These are phyloP conservation scores for Linum lewisii DNA, from an alignment of 345 rosid species.

Conservation along the genomic window DNA sequence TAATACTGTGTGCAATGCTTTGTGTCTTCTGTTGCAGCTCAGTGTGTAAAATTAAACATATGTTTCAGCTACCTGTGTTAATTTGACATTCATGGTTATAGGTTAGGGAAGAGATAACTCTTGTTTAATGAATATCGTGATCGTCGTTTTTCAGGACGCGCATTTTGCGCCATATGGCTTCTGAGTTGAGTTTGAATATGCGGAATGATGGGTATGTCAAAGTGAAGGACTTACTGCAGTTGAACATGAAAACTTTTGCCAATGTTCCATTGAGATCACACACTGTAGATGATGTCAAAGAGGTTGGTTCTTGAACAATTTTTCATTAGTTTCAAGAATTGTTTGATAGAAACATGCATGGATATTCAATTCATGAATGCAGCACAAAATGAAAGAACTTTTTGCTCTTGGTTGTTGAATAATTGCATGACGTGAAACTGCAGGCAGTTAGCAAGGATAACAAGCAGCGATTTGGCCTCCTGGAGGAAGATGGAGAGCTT, in stretches of 20 bases:
- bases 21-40: not conserved
- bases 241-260: slow-evolving; percentile 64
- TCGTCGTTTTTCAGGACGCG: slow-evolving; percentile 42
- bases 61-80: too few relatives aligned
- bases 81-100: too few relatives aligned
- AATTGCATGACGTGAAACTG: slow-evolving; percentile 1
- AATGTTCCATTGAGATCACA: slow-evolving; percentile 56
- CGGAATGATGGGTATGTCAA: slow-evolving; percentile 72
- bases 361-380: not conserved
- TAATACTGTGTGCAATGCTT: too few relatives aligned
- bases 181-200: slow-evolving; percentile 62
- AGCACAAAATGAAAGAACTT: not conserved
- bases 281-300: slow-evolving; percentile 61
- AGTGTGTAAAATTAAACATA: not conserved
- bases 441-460: slow-evolving; percentile 81
- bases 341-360: not conserved
- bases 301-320: slow-evolving; percentile 33
- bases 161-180: slow-evolving; percentile 69
- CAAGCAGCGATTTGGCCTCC: slow-evolving; percentile 71
- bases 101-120: too few relatives aligned
- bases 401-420: not conserved
- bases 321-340: not conserved
- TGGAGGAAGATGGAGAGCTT: slow-evolving; percentile 70
- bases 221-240: slow-evolving; percentile 58
- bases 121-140: not conserved